Conservation (phyloP, 805 yeast genomes). For the Maudiozyma turicensis region DNA sequence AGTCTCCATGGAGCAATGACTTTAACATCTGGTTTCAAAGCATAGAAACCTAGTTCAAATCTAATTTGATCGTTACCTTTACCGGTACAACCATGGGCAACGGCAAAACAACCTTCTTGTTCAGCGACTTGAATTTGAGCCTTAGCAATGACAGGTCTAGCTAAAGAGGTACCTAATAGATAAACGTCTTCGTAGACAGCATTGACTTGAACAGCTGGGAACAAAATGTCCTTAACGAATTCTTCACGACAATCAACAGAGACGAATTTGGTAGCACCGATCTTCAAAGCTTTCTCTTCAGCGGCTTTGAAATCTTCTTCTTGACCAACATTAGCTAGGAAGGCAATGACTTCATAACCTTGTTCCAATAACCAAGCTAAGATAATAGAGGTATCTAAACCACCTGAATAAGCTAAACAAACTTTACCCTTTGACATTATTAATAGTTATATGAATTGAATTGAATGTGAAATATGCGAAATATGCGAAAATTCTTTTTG, state of each 20-base stretch:
- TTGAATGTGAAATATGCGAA: not conserved
- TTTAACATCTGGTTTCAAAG: slow-evolving; percentile 91
- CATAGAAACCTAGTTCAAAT: slow-evolving; percentile 94
- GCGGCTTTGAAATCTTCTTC: slow-evolving; percentile 99
- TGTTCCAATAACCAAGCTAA: slow-evolving; percentile 96
- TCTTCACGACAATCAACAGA: slow-evolving; percentile 91
- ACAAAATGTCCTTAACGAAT: slow-evolving; percentile 82
- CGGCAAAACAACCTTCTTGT: slow-evolving; percentile 96
- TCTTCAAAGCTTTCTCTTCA: slow-evolving; percentile 86
- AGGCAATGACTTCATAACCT: slow-evolving; percentile 97
- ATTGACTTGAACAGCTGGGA: slow-evolving; percentile 95
- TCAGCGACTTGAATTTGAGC: slow-evolving; percentile 97
- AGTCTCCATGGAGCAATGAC: slow-evolving; percentile 99
- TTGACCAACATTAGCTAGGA: slow-evolving; percentile 97
- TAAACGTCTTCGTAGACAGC: slow-evolving; percentile 98
- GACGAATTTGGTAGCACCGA: slow-evolving; percentile 95
- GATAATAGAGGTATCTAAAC: slow-evolving; percentile 95
- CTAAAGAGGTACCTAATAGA: slow-evolving; percentile 92
- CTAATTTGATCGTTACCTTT: slow-evolving; percentile 99
- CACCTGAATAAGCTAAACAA: slow-evolving; percentile 98
- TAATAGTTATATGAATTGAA: not conserved
- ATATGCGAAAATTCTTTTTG: too few relatives aligned
- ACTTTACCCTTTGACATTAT: slow-evolving; percentile 95
- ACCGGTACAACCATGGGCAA: slow-evolving; percentile 98
- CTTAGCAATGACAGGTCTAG: slow-evolving; percentile 97